Evolutionary conservation across 106 monocot genomes (phyloP).

Genomic region (Posidonia australis): DNA sequence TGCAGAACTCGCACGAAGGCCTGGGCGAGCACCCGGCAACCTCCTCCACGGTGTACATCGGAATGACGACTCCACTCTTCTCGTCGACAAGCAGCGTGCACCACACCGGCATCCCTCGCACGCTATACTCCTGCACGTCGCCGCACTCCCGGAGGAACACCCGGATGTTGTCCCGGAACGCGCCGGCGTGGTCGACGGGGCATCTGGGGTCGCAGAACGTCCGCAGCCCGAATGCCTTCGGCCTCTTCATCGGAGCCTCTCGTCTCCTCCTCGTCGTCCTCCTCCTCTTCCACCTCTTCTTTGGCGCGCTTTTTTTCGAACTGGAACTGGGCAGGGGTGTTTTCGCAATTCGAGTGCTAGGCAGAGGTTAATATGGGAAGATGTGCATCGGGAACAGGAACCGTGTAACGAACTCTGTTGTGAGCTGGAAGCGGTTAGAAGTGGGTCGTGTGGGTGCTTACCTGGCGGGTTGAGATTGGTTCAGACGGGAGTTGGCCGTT

Average conservation of each 20-base stretch:
- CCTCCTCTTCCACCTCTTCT: background rate
- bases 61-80: constrained; percentile 37
- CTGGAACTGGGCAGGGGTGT: background rate
- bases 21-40: constrained; percentile 22
- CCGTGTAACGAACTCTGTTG: background rate
- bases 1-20: constrained; percentile 72
- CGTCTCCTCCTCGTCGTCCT: constrained; percentile 1
- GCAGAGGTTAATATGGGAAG: background rate
- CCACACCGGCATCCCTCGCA: constrained; percentile 59
- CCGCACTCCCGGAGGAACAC: constrained; percentile 45
- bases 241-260: constrained; percentile 28
- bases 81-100: constrained; percentile 70
- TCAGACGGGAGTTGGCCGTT: no score
- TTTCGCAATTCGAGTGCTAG: background rate
- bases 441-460: background rate
- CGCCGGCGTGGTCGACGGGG: constrained; percentile 40
- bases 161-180: constrained; percentile 84
- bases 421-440: background rate
- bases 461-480: constrained; percentile 14
- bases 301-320: background rate
- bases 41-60: constrained; percentile 75
- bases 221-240: constrained; percentile 37
- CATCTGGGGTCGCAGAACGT: constrained; percentile 42
- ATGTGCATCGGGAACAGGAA: no score
- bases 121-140: constrained; percentile 27